phyloP scores from a whole-genome alignment of 768 basidiomycete species.

The Lactifluus echinatus region DNA sequence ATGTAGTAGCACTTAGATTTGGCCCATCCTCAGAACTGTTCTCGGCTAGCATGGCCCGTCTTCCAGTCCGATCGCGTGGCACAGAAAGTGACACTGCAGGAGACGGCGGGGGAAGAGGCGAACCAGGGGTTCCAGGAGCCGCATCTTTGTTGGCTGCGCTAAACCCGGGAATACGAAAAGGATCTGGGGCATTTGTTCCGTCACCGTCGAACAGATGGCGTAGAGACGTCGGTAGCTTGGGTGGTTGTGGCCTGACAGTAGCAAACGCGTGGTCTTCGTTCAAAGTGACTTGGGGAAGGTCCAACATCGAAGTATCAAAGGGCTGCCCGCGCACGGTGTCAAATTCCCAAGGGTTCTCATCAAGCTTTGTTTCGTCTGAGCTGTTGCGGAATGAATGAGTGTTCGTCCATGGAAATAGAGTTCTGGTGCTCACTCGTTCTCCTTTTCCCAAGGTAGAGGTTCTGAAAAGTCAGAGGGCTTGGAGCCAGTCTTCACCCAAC shows the following conservation, averaged over 20 bases:
- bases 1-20: slow-evolving; percentile 40
- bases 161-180: slow-evolving; percentile 36
- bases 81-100: slow-evolving; percentile 31
- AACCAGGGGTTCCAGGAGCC: slow-evolving; percentile 21
- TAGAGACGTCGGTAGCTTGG: slow-evolving; percentile 64
- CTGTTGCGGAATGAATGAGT: slow-evolving; percentile 23
- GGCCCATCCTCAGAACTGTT: slow-evolving; percentile 33
- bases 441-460: slow-evolving; percentile 63
- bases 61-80: slow-evolving; percentile 27
- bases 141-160: slow-evolving; percentile 15
- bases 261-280: slow-evolving; percentile 23
- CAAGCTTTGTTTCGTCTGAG: slow-evolving; percentile 1
- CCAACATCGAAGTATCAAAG: slow-evolving; percentile 5
- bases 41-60: slow-evolving; percentile 27
- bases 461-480: slow-evolving; percentile 38
- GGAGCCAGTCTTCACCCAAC: slow-evolving; percentile 46
- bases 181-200: slow-evolving; percentile 28
- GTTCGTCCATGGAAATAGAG: slow-evolving; percentile 18
- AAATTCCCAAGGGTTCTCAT: slow-evolving; percentile 62
- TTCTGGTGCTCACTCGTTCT: slow-evolving; percentile 36
- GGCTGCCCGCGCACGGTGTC: slow-evolving; percentile 53
- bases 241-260: slow-evolving; percentile 45
- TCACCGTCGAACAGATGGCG: slow-evolving; percentile 71
- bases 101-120: slow-evolving; percentile 23
- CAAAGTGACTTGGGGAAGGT: not conserved